Percentiles rank a stretch among this genome's conserved stretches.
These are phyloP conservation scores for Gamsiella multidivaricata DNA, from an alignment of 192 early-diverging fungal genomes.

Conservation along the genomic window DNA sequence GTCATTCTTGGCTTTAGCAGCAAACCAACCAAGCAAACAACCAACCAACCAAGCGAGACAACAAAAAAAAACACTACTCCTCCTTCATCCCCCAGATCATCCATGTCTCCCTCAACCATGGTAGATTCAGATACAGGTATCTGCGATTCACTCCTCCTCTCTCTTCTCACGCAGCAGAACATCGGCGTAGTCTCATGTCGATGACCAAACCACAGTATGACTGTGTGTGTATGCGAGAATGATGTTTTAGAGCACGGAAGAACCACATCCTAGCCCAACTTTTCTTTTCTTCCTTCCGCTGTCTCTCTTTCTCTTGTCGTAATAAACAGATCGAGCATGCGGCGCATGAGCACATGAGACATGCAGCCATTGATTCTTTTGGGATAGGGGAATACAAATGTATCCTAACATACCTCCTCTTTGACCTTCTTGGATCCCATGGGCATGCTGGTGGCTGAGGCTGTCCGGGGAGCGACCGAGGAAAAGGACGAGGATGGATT, in stretches of 20 bases:
- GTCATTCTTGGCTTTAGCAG: too few relatives aligned
- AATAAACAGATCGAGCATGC: not conserved
- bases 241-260: slow-evolving; percentile 1
- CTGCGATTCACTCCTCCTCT: too few relatives aligned
- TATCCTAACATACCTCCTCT: slow-evolving; percentile 25
- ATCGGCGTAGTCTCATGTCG: too few relatives aligned
- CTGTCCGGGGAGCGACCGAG: not conserved
- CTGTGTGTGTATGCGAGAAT: slow-evolving; percentile 12
- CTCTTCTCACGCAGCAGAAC: too few relatives aligned
- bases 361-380: not conserved
- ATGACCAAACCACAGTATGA: too few relatives aligned
- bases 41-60: too few relatives aligned
- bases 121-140: too few relatives aligned
- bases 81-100: too few relatives aligned
- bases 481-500: not conserved
- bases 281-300: not conserved
- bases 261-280: slow-evolving; percentile 19
- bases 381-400: not conserved
- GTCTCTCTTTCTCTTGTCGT: not conserved
- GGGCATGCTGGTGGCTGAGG: not conserved
- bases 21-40: too few relatives aligned
- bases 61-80: too few relatives aligned
- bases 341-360: not conserved
- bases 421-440: slow-evolving; percentile 17
- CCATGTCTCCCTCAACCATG: too few relatives aligned